A percentile compares a stretch with the other conserved stretches of the same genome.
These are phyloP conservation scores for Melaleuca quinquenervia DNA, from an alignment of 345 rosid species.

Conservation along the genomic window DNA sequence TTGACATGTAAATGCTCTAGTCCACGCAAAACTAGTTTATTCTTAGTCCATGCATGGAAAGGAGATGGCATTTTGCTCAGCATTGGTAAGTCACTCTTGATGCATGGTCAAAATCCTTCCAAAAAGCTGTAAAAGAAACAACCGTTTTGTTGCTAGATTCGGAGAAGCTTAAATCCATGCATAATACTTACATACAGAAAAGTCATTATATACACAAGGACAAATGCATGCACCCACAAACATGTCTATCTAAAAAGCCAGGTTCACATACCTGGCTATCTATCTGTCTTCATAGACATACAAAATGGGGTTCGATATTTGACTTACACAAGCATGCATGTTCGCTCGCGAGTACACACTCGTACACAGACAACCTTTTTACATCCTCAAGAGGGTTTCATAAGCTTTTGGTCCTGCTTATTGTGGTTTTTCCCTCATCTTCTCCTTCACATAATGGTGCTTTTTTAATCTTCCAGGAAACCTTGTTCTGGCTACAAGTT, in stretches of 20 bases:
- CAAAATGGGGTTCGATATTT: not conserved
- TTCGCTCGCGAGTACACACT: not conserved
- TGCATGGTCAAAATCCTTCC: not conserved
- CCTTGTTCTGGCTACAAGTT: conserved; percentile 90
- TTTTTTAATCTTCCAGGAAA: conserved; percentile 34
- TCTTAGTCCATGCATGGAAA: not conserved
- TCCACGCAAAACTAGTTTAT: not conserved
- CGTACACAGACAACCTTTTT: not conserved
- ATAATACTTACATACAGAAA: not conserved
- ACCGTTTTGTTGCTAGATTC: not conserved
- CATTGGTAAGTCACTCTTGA: not conserved
- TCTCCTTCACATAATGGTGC: not conserved
- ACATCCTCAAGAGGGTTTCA: not conserved
- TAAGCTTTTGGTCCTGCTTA: not conserved
- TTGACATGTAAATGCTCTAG: not conserved
- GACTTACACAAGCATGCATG: not conserved
- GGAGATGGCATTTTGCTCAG: not conserved
- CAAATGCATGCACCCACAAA: not conserved
- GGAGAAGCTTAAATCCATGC: not conserved
- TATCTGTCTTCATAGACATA: not conserved
- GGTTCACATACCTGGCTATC: not conserved
- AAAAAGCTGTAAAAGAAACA: not conserved
- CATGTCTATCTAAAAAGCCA: not conserved
- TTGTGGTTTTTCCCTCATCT: not conserved
- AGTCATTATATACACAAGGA: not conserved